Conservation (phyloP, 2,329 filamentous ascomycete genomes). For the Fusarium albosuccineum region DNA sequence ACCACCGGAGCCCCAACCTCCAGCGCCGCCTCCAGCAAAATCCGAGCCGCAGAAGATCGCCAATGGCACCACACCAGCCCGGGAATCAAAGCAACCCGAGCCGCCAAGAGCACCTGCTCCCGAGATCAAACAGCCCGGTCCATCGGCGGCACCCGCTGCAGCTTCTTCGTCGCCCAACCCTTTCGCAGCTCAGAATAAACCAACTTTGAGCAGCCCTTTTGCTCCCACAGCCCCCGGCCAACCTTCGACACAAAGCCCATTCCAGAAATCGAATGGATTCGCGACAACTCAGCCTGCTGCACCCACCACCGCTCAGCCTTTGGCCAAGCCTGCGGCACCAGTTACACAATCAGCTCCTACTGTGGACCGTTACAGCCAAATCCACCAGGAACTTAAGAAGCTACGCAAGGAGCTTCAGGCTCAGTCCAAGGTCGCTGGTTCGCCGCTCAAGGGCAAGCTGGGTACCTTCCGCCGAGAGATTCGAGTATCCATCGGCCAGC, state of each 20-base stretch:
- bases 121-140: slow-evolving; percentile 36
- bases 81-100: slow-evolving; percentile 39
- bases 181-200: slow-evolving; percentile 41
- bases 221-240: slow-evolving; percentile 28
- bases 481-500: slow-evolving; percentile 78
- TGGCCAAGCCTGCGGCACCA: slow-evolving; percentile 27
- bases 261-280: slow-evolving; percentile 38
- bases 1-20: slow-evolving; percentile 53
- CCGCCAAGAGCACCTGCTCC: slow-evolving; percentile 35
- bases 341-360: slow-evolving; percentile 23
- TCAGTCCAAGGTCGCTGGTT: slow-evolving; percentile 62
- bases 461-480: slow-evolving; percentile 80
- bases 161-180: slow-evolving; percentile 36
- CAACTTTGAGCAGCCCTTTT: slow-evolving; percentile 38
- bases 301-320: slow-evolving; percentile 10
- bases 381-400: slow-evolving; percentile 78
- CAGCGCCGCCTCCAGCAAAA: slow-evolving; percentile 39
- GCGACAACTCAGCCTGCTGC: slow-evolving; percentile 12
- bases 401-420: slow-evolving; percentile 73
- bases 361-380: slow-evolving; percentile 63
- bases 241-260: slow-evolving; percentile 21
- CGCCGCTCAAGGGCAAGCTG: slow-evolving; percentile 72
- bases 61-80: slow-evolving; percentile 40
- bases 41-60: slow-evolving; percentile 28
- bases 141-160: slow-evolving; percentile 9